Evolutionary conservation across 768 basidiomycete species (phyloP), one percentile per base, ranked within the genome.

Genomic region (Leccinum variicolor): DNA sequence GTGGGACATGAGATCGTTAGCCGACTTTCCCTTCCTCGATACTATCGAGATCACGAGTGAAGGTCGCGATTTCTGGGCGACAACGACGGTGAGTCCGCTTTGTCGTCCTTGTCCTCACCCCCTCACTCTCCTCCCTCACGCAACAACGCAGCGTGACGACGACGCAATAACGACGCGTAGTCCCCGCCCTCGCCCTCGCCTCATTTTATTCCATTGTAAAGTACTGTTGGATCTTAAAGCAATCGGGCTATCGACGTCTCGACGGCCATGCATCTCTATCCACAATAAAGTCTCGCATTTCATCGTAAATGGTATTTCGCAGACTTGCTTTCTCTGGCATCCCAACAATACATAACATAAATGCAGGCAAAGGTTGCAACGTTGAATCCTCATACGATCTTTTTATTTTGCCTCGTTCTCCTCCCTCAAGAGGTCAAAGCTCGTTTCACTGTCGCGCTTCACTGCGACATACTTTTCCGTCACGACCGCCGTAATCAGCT

Each of bases 381-480:
- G n/a, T n/a, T n/a, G n/a, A n/a, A 17, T 36, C 34, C 34, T 36
- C 9, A n/a, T 10, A 43, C 2, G 39, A 19, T 3, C 11, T 43
- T 36, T 29, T 28, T 28, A 64, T 3, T 52, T 28, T 15, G 50
- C 60, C 11, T 57, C 51, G n/a, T 54, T 29, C 1, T 54, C 63
- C 39, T 69, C 78, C 8, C 69, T 69, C 50, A 79, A 76, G 26
- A 95, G 77, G 66, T 94, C 88, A 64, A 93, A 91, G 25, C 58
- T 66, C 3, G 68, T 70, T 58, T 79, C 76, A 23, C 86, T 86
- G 7, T 80, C 80, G 57, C 75, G 74, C 66, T 86, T 87, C 57
- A 87, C 83, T 4, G 92, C 92, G 31, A 97, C 93, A 7, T 96
- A 94, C 64, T 90, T 93, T 76, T 98, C 96, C 3, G 94, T 98